These are phyloP conservation scores for Danielozyma ontarioensis DNA, from an alignment of 805 yeast genomes.

Conservation along the genomic window DNA sequence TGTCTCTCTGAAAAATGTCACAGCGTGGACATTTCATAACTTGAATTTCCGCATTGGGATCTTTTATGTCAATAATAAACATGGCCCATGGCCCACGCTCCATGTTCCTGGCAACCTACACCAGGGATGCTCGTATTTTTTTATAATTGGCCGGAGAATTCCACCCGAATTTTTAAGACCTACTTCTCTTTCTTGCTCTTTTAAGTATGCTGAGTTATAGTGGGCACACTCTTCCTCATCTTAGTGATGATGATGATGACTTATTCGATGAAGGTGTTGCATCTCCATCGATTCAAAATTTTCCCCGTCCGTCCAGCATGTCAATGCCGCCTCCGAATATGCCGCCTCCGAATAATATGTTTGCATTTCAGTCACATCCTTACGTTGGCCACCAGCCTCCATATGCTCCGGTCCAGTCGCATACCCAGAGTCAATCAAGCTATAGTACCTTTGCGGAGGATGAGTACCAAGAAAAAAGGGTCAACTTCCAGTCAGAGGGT, in stretches of 20 bases:
- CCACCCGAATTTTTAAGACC: background rate
- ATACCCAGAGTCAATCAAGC: constrained; percentile 11
- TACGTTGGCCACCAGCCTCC: constrained; percentile 5
- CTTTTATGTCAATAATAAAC: too few species aligned
- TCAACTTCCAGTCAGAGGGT: constrained; percentile 5
- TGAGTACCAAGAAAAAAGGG: constrained; percentile 3
- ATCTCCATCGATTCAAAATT: too few species aligned
- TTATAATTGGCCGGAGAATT: background rate
- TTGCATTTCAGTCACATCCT: constrained; percentile 4
- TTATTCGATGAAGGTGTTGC: background rate
- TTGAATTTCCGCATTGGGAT: too few species aligned
- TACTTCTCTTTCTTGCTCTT: background rate
- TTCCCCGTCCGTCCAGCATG: constrained; percentile 1
- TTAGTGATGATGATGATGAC: background rate
- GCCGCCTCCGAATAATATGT: constrained; percentile 1
- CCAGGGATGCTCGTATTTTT: too few species aligned
- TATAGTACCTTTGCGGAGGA: constrained; percentile 18
- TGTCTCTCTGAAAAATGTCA: too few species aligned
- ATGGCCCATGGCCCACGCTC: too few species aligned
- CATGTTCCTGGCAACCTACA: too few species aligned
- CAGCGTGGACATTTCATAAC: too few species aligned
- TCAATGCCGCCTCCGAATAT: constrained; percentile 1
- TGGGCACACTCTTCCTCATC: background rate
- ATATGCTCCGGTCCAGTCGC: too few species aligned
- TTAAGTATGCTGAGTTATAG: background rate